Conservation (phyloP, 768 basidiomycete genomes). For the Mycena filopes region DNA sequence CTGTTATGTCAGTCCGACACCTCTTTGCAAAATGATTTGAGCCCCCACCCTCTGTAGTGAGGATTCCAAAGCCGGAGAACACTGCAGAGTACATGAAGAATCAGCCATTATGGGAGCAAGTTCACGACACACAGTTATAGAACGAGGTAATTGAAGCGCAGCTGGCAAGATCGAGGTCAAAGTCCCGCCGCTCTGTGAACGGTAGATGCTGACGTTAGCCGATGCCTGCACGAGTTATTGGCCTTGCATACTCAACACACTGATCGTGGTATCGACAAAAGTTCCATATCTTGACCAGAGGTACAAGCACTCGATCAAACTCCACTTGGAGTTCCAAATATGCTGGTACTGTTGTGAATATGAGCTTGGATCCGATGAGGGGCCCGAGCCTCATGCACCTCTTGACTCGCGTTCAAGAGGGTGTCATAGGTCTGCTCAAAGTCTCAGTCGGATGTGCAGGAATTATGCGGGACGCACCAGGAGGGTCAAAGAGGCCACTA, state of each 20-base stretch:
- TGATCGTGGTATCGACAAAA: slow-evolving; percentile 35
- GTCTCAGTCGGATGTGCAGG: background rate
- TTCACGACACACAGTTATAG: too few species aligned
- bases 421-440: slow-evolving; percentile 20
- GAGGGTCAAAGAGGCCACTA: slow-evolving; percentile 9
- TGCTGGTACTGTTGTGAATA: background rate
- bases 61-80: slow-evolving; percentile 4
- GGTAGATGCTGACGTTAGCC: too few species aligned
- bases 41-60: slow-evolving; percentile 1
- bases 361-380: background rate
- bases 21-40: background rate
- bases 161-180: background rate
- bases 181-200: too few species aligned
- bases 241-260: slow-evolving; percentile 34
- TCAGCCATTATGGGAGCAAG: too few species aligned
- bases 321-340: slow-evolving; percentile 39
- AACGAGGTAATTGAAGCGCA: background rate
- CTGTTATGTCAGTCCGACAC: background rate
- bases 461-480: background rate
- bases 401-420: slow-evolving; percentile 4
- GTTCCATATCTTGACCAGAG: slow-evolving; percentile 41
- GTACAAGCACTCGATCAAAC: slow-evolving; percentile 38
- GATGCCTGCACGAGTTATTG: too few species aligned
- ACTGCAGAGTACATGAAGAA: too few species aligned
- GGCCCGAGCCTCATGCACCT: slow-evolving; percentile 2